A percentile compares a stretch with the other conserved stretches of the same genome.
phyloP scores from a whole-genome alignment of 345 rosid species.

The Melaleuca quinquenervia region DNA sequence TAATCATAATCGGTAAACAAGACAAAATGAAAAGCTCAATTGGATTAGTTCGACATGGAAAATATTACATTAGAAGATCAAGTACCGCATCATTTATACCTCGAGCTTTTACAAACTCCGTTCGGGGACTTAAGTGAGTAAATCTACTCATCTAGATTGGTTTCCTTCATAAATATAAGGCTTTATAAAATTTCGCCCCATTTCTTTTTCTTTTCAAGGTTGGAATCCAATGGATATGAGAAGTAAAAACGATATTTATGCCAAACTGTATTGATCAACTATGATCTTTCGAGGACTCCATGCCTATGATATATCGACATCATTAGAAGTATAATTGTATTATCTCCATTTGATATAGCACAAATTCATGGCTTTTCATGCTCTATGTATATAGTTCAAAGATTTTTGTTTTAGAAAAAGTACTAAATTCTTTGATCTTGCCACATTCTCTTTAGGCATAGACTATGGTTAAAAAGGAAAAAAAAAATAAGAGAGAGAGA shows the following conservation, averaged over 20 bases:
- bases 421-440: neutral
- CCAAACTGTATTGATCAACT: no score
- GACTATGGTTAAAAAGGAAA: no score
- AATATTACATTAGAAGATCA: neutral
- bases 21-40: neutral
- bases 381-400: no score
- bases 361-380: no score
- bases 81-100: neutral
- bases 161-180: neutral
- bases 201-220: no score
- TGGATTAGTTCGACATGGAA: accelerated
- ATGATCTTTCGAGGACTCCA: neutral
- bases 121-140: neutral
- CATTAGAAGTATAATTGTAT: no score
- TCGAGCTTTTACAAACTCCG: accelerated
- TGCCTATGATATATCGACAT: no score
- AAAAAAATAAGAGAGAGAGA: neutral
- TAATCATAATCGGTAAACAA: neutral
- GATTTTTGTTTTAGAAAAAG: neutral
- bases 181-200: accelerated
- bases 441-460: neutral
- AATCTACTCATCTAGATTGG: accelerated
- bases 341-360: accelerated
- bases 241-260: neutral
- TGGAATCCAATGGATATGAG: no score